Conservation (phyloP, 2,329 filamentous ascomycete species). For the Verticillium tricorpus region DNA sequence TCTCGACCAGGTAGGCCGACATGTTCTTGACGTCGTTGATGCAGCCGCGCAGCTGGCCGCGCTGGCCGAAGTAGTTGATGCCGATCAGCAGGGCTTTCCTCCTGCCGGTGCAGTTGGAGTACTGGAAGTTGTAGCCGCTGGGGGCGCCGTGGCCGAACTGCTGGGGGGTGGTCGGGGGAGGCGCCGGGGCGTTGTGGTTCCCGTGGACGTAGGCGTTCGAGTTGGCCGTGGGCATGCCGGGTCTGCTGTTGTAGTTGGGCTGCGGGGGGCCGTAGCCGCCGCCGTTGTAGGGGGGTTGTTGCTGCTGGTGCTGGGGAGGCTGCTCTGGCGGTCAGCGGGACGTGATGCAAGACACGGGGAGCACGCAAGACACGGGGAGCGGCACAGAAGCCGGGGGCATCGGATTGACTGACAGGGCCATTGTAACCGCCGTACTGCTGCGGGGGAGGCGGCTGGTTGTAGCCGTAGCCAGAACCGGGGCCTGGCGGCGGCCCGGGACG, state of each 20-base stretch:
- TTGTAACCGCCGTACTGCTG: constrained; percentile 40
- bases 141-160: constrained; percentile 66
- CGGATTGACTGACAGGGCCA: background rate
- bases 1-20: constrained; percentile 63
- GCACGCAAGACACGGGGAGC: background rate
- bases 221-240: constrained; percentile 20
- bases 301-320: constrained; percentile 37
- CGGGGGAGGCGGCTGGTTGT: constrained; percentile 42
- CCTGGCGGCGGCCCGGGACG: constrained; percentile 30
- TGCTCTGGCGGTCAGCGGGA: background rate
- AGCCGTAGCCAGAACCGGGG: constrained; percentile 36
- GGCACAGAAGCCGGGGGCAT: constrained; percentile 3
- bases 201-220: constrained; percentile 23
- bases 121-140: constrained; percentile 66
- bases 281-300: constrained; percentile 14
- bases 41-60: constrained; percentile 68
- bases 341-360: background rate
- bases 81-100: constrained; percentile 73
- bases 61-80: constrained; percentile 75
- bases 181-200: constrained; percentile 26
- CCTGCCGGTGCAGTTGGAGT: constrained; percentile 68
- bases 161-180: constrained; percentile 47
- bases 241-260: constrained; percentile 43
- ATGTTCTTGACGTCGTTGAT: constrained; percentile 81
- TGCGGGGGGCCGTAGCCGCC: constrained; percentile 37